These are phyloP conservation scores for Litchi chinensis DNA, from an alignment of 345 rosid species.

Conservation along the genomic window DNA sequence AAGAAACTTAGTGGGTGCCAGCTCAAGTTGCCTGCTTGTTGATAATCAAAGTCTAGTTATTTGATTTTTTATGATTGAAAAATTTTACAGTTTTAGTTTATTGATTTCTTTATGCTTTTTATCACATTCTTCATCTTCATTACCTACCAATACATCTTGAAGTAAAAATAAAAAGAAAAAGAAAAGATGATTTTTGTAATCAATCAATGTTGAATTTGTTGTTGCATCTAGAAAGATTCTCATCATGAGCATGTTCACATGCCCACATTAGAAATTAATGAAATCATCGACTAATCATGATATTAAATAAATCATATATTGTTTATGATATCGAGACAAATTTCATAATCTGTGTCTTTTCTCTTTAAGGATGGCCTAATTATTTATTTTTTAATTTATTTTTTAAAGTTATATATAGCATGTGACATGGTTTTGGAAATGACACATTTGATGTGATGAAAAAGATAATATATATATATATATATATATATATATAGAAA, in stretches of 20 bases:
- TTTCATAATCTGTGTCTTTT: too few species aligned
- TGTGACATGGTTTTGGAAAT: background rate
- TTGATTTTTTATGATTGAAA: too few species aligned
- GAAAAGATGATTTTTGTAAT: background rate
- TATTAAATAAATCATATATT: too few species aligned
- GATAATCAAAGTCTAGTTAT: background rate
- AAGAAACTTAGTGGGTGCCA: conserved; percentile 10
- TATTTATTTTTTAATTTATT: too few species aligned
- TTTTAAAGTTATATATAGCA: too few species aligned
- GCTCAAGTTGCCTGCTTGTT: conserved; percentile 9
- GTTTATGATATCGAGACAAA: background rate
- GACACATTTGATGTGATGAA: background rate
- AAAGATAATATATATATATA: too few species aligned
- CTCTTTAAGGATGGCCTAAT: background rate
- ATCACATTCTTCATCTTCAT: too few species aligned
- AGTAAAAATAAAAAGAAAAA: background rate
- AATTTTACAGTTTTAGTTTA: too few species aligned
- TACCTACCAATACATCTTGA: too few species aligned
- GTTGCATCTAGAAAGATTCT: background rate
- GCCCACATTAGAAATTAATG: background rate
- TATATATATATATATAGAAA: too few species aligned
- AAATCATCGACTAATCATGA: too few species aligned
- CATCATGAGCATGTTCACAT: background rate
- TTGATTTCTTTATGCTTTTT: too few species aligned
- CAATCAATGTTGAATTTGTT: conserved; percentile 2